These are phyloP conservation scores for Rosa persica DNA, from an alignment of 306 rosid species.

Conservation along the genomic window DNA sequence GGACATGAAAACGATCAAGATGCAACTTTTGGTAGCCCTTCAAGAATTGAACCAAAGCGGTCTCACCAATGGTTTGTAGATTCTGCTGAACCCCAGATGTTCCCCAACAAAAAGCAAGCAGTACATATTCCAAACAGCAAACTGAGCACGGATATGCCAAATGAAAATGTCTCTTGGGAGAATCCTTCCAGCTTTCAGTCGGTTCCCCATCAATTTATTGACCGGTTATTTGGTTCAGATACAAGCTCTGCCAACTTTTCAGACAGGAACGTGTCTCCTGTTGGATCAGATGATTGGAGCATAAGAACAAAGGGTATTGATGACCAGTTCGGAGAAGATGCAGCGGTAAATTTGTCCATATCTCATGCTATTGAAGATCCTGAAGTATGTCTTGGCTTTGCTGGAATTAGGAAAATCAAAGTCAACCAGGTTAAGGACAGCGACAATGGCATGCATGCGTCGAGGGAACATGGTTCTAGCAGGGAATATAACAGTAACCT, in stretches of 20 bases:
- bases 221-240: conserved; percentile 63
- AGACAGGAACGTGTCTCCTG: conserved; percentile 51
- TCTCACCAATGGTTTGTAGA: conserved; percentile 76
- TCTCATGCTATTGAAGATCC: conserved; percentile 60
- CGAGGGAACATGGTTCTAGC: conserved; percentile 34
- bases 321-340: conserved; percentile 51
- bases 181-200: conserved; percentile 53
- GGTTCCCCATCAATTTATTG: conserved; percentile 54
- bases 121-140: conserved; percentile 56
- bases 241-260: conserved; percentile 46
- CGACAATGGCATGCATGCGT: conserved; percentile 35
- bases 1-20: conserved; percentile 50
- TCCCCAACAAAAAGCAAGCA: conserved; percentile 76
- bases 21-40: conserved; percentile 45
- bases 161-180: conserved; percentile 61
- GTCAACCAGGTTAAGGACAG: conserved; percentile 53
- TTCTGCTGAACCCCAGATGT: conserved; percentile 51
- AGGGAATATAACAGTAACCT: conserved; percentile 42
- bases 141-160: conserved; percentile 53
- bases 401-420: conserved; percentile 56
- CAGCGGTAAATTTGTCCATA: conserved; percentile 59
- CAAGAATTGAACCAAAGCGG: conserved; percentile 70
- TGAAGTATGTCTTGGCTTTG: conserved; percentile 51
- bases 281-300: conserved; percentile 49
- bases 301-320: conserved; percentile 47